Percentiles rank a stretch among this genome's conserved stretches.
Conservation (phyloP, 2,329 filamentous ascomycete genomes). For the Venturia asperata region DNA sequence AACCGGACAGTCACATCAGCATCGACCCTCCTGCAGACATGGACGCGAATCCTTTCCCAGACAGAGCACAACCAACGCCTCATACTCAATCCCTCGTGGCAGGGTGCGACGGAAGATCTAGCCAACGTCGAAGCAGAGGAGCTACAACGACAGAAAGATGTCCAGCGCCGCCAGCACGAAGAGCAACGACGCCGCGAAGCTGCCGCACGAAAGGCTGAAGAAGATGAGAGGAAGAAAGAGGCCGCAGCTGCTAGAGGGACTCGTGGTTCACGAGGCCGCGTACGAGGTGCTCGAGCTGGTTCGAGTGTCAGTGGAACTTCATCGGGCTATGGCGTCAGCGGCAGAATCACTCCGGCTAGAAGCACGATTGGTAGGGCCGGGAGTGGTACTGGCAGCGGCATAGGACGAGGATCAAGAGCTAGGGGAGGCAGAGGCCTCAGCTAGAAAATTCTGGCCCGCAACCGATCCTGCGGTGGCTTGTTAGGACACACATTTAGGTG, state of each 20-base stretch:
- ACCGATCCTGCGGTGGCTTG: neutral
- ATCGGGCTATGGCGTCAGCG: conserved; percentile 39
- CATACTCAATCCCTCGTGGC: conserved; percentile 81
- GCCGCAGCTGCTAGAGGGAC: conserved; percentile 46
- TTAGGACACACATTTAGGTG: neutral
- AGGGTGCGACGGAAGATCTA: conserved; percentile 79
- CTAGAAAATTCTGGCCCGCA: neutral
- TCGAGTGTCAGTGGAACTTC: conserved; percentile 23
- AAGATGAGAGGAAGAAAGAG: conserved; percentile 50
- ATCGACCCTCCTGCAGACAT: conserved; percentile 84
- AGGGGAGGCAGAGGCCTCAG: conserved; percentile 17
- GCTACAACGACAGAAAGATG: conserved; percentile 64
- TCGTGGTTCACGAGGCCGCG: conserved; percentile 30
- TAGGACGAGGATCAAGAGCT: conserved; percentile 36
- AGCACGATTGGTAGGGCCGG: conserved; percentile 22
- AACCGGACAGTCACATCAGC: conserved; percentile 79
- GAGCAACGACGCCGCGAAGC: conserved; percentile 72
- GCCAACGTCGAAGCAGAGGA: conserved; percentile 80
- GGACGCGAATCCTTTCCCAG: conserved; percentile 92
- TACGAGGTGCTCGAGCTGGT: conserved; percentile 31
- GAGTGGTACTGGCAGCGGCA: conserved; percentile 36
- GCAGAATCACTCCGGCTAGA: conserved; percentile 34
- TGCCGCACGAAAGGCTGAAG: conserved; percentile 47
- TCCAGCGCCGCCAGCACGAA: conserved; percentile 67
- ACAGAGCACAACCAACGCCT: conserved; percentile 96